These are phyloP conservation scores for Taxillus chinensis DNA, from an alignment of 164 flowering plant species.

Conservation along the genomic window DNA sequence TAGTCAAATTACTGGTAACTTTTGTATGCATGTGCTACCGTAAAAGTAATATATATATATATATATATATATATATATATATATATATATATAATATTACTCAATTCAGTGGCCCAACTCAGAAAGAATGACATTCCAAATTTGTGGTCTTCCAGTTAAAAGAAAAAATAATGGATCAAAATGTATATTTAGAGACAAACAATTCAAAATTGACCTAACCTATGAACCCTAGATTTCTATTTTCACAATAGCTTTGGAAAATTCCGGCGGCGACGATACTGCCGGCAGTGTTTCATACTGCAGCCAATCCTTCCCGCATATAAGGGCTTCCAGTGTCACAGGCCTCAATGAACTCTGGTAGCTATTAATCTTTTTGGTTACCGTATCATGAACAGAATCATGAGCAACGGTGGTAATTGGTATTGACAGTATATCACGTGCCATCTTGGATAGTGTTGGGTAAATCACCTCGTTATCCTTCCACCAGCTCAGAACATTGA, in stretches of 20 bases:
- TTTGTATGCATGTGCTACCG: no score
- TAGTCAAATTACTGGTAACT: no score
- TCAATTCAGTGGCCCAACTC: no score
- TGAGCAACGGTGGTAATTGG: constrained; percentile 44
- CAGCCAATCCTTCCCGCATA: constrained; percentile 77
- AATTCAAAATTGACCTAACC: no score
- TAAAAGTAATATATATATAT: no score
- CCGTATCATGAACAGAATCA: constrained; percentile 51
- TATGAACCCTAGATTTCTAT: constrained; percentile 11
- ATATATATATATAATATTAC: no score
- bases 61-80: no score
- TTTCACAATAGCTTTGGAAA: constrained; percentile 22
- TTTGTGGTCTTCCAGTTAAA: no score
- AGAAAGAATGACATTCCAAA: no score
- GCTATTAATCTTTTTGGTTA: constrained; percentile 30
- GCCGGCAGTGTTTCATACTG: constrained; percentile 20
- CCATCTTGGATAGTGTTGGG: constrained; percentile 62
- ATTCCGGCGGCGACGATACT: constrained; percentile 1
- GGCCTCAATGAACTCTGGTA: constrained; percentile 43
- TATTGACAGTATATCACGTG: constrained; percentile 52
- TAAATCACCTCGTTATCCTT: constrained; percentile 38
- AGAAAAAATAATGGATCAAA: no score
- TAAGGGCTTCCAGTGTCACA: constrained; percentile 57
- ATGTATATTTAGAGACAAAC: no score
- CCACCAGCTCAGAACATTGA: constrained; percentile 79